Evolutionary conservation across 202 grass and related monocot species (phyloP), one percentile per base, ranked within the genome.

Genomic region (Setaria italica): DNA sequence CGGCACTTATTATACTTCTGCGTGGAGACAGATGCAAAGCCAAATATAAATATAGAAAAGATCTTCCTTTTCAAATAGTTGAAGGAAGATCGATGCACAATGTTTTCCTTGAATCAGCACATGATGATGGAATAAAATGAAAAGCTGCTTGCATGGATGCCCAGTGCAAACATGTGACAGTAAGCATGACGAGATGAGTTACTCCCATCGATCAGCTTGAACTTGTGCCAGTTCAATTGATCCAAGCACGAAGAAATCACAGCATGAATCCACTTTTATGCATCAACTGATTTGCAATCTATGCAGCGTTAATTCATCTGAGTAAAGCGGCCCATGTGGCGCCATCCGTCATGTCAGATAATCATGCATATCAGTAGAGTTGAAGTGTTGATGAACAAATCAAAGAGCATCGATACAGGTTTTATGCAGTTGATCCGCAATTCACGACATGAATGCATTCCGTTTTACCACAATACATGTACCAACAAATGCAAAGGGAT

Each of bases 1-100:
- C 91, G 88, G 33, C 90, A 70, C 21, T 88, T 87, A 85, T 82
- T 94, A n/a, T 92, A 99, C 80, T 88, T 94, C 90, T 99, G 88
- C 88, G 85, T 45, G 12, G 30, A 56, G 32, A 35, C 48, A 74
- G 72, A 35, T 74, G 49, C 29, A 56, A 75, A 35, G 30, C 29
- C 54, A 1, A 56, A 6, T 39, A 74, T 56, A 33, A 74, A 74
- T 53, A 10, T 55, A 74, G 3, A 53, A 55, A 33, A 74, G 1
- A 3, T 11, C 2, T 29, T 49, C 30, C 1, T 15, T 13, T 49
- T 29, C 15, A 49, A 73, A 34, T 13, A 53, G 7, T 32, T 33
- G 11, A 16, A 73, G 0, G 20, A 53, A 35, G 29, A 7, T 10
- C 9, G 46, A 51, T 50, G 46, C 7, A 14, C 13, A 50, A 10